phyloP scores from a whole-genome alignment of 75 land plant genomes.

The Sequoia sempervirens region DNA sequence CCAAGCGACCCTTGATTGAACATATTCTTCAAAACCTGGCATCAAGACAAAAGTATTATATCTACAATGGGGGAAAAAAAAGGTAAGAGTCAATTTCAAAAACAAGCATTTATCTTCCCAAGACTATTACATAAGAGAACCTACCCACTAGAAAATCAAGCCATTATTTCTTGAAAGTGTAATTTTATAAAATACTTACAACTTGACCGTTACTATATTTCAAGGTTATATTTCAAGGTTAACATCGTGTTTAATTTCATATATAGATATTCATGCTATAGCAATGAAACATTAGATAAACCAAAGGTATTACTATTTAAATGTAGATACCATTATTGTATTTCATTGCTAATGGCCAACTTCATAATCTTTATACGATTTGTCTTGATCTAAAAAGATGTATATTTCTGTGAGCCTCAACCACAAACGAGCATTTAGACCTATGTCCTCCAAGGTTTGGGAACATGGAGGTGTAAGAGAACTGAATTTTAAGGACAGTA shows the following conservation, averaged over 20 bases:
- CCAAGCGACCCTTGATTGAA: conserved; percentile 5
- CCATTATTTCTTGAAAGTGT: background rate
- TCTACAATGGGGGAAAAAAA: background rate
- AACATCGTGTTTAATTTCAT: background rate
- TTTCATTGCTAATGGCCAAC: background rate
- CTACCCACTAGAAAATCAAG: background rate
- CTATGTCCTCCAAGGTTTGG: background rate
- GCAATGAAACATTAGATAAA: background rate
- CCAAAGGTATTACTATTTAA: background rate
- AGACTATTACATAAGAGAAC: background rate
- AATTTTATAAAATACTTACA: background rate
- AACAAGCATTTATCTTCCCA: background rate
- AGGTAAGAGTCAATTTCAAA: background rate
- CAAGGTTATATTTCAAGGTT: too few relatives aligned
- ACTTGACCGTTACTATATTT: background rate
- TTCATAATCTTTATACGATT: background rate
- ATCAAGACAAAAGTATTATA: background rate
- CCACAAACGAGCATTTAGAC: background rate
- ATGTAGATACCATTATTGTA: background rate
- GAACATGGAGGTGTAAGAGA: background rate
- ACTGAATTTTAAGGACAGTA: background rate
- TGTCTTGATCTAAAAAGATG: background rate
- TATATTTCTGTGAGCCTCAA: background rate
- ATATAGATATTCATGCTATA: background rate
- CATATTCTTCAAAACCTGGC: conserved; percentile 1